These are phyloP conservation scores for Hypericum perforatum DNA, from an alignment of 345 rosid genomes.

Conservation along the genomic window DNA sequence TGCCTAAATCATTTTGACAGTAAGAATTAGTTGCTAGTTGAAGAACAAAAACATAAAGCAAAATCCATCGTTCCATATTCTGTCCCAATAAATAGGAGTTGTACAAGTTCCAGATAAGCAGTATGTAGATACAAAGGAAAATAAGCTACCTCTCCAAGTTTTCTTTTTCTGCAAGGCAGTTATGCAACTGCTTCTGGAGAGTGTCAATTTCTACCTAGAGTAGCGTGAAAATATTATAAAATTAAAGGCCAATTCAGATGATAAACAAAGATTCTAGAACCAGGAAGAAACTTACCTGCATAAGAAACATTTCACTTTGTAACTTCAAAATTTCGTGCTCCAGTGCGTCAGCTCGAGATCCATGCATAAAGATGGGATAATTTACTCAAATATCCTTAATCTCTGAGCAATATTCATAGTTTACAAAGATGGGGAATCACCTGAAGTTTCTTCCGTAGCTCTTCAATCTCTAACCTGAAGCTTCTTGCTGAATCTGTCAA, in stretches of 20 bases:
- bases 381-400: slow-evolving; percentile 4
- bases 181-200: slow-evolving; percentile 50
- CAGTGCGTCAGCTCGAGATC: slow-evolving; percentile 78
- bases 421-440: slow-evolving; percentile 23
- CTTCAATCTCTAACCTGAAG: slow-evolving; percentile 92
- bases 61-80: neutral
- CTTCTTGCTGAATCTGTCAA: slow-evolving; percentile 92
- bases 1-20: slow-evolving; percentile 32
- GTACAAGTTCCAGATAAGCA: neutral
- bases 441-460: slow-evolving; percentile 74
- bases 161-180: slow-evolving; percentile 62
- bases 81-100: neutral
- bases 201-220: slow-evolving; percentile 56
- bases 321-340: slow-evolving; percentile 82
- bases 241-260: slow-evolving; percentile 3
- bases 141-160: slow-evolving; percentile 50
- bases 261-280: neutral
- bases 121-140: neutral
- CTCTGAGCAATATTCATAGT: no score
- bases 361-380: slow-evolving; percentile 35
- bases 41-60: neutral
- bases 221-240: neutral
- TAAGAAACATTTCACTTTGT: slow-evolving; percentile 79
- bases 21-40: no score
- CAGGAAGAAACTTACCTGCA: slow-evolving; percentile 43